phyloP scores from a whole-genome alignment of 257 asterid species.

The Nicotiana obtusifolia region DNA sequence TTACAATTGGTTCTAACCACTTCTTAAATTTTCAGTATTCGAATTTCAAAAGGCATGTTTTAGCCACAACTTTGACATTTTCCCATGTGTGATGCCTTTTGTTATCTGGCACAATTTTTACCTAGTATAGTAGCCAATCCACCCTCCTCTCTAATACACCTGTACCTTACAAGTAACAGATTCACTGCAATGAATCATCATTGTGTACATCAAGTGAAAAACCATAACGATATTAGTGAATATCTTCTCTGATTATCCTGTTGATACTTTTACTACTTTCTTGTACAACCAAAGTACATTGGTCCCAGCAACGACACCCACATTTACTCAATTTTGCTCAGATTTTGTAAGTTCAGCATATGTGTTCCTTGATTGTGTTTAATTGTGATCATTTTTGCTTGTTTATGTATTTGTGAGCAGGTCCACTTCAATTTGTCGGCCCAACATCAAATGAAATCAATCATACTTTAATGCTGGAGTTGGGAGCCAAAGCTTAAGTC shows the following conservation, averaged over 20 bases:
- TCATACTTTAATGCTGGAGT: slow-evolving; percentile 86
- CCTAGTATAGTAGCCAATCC: not conserved
- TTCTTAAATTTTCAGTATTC: not conserved
- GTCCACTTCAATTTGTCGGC: slow-evolving; percentile 90
- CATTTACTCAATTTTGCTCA: not conserved
- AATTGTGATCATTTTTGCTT: not conserved
- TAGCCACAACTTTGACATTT: not conserved
- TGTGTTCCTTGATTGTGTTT: not conserved
- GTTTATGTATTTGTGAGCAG: slow-evolving; percentile 27
- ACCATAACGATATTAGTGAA: not conserved
- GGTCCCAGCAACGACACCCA: not conserved
- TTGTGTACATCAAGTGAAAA: not conserved
- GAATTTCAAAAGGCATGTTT: not conserved
- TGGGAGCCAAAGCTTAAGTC: slow-evolving; percentile 42
- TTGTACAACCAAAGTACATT: not conserved
- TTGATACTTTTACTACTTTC: not conserved
- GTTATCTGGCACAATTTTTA: not conserved
- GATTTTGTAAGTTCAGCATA: not conserved
- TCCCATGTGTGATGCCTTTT: not conserved
- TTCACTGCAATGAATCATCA: not conserved
- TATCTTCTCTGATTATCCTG: not conserved
- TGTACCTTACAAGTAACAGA: not conserved
- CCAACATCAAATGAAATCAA: slow-evolving; percentile 53
- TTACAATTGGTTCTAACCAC: not conserved
- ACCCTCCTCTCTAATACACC: not conserved